phyloP scores from a whole-genome alignment of 2,329 filamentous ascomycete genomes.

The Colletotrichum viniferum region DNA sequence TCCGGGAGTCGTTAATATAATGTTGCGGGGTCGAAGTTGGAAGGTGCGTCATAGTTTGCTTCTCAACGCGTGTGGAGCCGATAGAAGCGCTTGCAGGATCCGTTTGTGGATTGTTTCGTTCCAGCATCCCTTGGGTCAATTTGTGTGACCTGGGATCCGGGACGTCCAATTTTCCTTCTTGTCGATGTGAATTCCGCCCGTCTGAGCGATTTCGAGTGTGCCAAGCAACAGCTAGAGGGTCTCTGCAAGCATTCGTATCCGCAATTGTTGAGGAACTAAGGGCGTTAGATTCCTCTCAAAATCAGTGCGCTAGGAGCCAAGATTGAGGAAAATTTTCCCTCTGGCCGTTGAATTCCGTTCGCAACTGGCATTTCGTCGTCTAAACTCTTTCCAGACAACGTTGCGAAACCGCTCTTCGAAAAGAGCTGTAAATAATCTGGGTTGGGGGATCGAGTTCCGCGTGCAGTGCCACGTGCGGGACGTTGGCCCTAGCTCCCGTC shows the following conservation, averaged over 20 bases:
- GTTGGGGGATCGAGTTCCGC: neutral
- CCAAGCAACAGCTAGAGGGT: neutral
- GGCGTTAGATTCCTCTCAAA: neutral
- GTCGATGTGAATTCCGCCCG: neutral
- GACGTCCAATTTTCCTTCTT: neutral
- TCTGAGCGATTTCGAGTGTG: neutral
- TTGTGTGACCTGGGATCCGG: neutral
- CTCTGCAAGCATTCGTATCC: neutral
- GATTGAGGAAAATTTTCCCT: neutral
- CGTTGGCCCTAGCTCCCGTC: slow-evolving; percentile 1
- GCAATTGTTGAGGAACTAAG: slow-evolving; percentile 2
- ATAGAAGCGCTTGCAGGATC: neutral
- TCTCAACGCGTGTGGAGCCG: slow-evolving; percentile 2
- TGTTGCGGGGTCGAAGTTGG: neutral
- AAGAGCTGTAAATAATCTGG: neutral
- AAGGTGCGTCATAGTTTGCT: neutral
- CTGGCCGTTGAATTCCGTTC: neutral
- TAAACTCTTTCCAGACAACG: neutral
- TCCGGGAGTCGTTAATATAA: neutral
- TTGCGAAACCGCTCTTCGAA: neutral
- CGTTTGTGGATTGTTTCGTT: neutral
- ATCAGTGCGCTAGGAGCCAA: neutral
- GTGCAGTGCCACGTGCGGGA: neutral
- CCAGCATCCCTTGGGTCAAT: neutral
- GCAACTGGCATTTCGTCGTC: neutral